Evolutionary conservation across 2,329 filamentous ascomycete species (phyloP), one percentile per base, ranked within the genome.

Genomic region (Coniochaeta sp.): DNA sequence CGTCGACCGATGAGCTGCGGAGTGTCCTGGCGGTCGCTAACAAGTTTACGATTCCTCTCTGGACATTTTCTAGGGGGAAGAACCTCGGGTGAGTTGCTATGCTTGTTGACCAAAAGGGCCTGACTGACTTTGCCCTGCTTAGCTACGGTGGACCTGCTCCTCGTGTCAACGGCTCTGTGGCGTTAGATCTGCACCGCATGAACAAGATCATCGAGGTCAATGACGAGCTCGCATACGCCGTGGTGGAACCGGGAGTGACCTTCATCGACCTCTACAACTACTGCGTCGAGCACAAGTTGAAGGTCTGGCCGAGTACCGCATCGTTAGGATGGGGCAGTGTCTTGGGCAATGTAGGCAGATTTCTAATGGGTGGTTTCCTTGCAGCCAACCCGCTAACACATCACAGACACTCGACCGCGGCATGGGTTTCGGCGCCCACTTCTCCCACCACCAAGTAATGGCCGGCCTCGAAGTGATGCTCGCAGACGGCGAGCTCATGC

Each of bases 121-220:
- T 46, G 12, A 20, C 42, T 46, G 42, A 46, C 24, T 26, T 26
- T 24, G 10, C 6, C 20, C 13, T 46, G 16, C n/a, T n/a, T 7
- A 70, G 71, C 10, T 78, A 78, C 52, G 76, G 75, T 12, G 75
- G 75, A 4, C 70, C 75, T 2, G 73, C 73, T 0, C 75, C 74
- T 0, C 61, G 72, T 6, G 65, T 76, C 13, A 69, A 65, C 2
- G 74, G 74, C 0, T 71, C 67, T 22, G 64, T 77, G 6, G 72
- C 71, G 0, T 56, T 78, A 16, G 71, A 76, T 54, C 61, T 77
- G 1, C 71, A 68, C 51, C 66, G 69, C 28, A 73, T 75, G 69
- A 64, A 72, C 55, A 67, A 65, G 50, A 67, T 75, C 52, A 59
- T 75, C 24, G 70, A 74, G 54, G 69, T 74, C 46, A 72, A 68